These are phyloP conservation scores for Ophiosphaerella narmari DNA, from an alignment of 2,329 filamentous ascomycete species.

Conservation along the genomic window DNA sequence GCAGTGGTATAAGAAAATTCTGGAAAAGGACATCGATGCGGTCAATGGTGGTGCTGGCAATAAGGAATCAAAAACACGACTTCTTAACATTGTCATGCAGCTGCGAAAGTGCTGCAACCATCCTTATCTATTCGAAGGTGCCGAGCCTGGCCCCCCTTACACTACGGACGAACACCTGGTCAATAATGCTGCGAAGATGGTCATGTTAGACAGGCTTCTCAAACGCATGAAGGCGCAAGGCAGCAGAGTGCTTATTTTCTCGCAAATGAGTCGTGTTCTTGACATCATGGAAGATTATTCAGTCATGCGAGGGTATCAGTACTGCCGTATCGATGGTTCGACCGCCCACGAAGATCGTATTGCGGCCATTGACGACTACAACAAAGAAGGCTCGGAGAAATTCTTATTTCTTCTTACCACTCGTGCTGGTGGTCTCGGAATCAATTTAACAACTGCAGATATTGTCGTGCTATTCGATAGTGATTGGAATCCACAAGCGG, in stretches of 20 bases:
- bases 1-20: conserved; percentile 98
- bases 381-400: conserved; percentile 83
- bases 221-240: conserved; percentile 82
- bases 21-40: conserved; percentile 98
- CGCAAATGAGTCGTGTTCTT: conserved; percentile 95
- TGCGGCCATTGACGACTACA: conserved; percentile 97
- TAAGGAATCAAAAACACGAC: conserved; percentile 93
- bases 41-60: conserved; percentile 97
- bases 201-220: conserved; percentile 90
- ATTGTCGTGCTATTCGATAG: conserved; percentile 97
- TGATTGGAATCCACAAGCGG: conserved; percentile 98
- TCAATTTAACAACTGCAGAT: conserved; percentile 93
- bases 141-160: conserved; percentile 94
- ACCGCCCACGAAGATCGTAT: conserved; percentile 98
- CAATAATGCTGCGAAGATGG: conserved; percentile 95
- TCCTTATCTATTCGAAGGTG: conserved; percentile 96
- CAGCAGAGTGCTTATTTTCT: conserved; percentile 97
- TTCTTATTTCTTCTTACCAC: conserved; percentile 96
- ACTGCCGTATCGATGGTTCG: conserved; percentile 95
- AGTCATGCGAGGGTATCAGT: conserved; percentile 91
- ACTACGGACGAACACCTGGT: conserved; percentile 97
- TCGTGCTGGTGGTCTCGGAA: conserved; percentile 91
- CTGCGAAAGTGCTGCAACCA: conserved; percentile 98
- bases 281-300: conserved; percentile 99
- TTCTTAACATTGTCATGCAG: conserved; percentile 99